Evolutionary conservation across 192 early-diverging fungal genomes (phyloP), one percentile per base, ranked within the genome.

Genomic region (Coemansia sp.): DNA sequence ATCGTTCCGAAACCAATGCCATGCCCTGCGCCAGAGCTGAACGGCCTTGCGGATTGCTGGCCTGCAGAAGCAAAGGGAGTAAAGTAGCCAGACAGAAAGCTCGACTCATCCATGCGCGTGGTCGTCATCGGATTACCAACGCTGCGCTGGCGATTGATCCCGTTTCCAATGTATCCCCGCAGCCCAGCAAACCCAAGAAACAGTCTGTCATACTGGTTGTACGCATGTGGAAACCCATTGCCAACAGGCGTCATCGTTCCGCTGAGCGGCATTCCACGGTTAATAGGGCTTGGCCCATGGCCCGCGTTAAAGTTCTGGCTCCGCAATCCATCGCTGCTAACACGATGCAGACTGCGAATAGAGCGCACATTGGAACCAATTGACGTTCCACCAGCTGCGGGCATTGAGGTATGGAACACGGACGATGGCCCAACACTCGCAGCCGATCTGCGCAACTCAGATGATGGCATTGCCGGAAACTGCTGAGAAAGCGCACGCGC

Each of bases 91-190:
- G 67, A 32, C 1, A 37, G 39, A 13, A 56, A 39, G 46, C 47
- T 49, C 19, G 52, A 56, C 10, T 81, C 78, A 5, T 80, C 78
- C 4, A 36, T 54, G 5, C 66, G 78, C 43, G 54, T 36, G 56
- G 41, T 68, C 10, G 26, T 43, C 12, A 48, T 41, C 15, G 48
- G 46, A 36, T 60, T 40, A 8, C 41, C 69, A 21, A 40, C 36
- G 32, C 59, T 41, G 18, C 67, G 66, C 15, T 81, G 74, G 21
- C 71, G 73, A 18, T 8, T 64, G 19, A n/a, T 47, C 13, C 68
- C 66, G 19, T 75, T 69, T 46, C 80, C 80, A 65, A 82, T 82
- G 54, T 77, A 82, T 15, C 80, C 80, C 0, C 80, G 80, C 54
- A 82, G 39, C 32, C 80, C 80, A 45, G 80, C 80, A 57, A 69